Evolutionary conservation across 805 yeast genomes (phyloP).

Genomic region (Wickerhamomyces chambardii): DNA sequence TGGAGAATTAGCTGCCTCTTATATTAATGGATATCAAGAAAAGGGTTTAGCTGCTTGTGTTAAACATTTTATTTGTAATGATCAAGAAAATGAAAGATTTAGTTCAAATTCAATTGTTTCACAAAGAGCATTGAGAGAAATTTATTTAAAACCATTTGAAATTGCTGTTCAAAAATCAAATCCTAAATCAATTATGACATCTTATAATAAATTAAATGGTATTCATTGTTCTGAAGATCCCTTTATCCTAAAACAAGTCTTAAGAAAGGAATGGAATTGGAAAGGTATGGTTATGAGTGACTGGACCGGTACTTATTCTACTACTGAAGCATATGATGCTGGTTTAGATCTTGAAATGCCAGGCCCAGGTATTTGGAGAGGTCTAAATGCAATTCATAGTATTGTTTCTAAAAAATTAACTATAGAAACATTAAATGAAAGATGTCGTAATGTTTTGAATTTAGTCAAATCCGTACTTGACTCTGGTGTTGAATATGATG

Average conservation of each 20-base stretch:
- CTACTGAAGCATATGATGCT: slow-evolving; percentile 34
- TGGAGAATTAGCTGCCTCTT: slow-evolving; percentile 32
- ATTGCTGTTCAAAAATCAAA: slow-evolving; percentile 41
- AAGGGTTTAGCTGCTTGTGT: slow-evolving; percentile 40
- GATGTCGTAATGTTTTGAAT: slow-evolving; percentile 37
- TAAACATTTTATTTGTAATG: slow-evolving; percentile 54
- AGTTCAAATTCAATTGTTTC: slow-evolving; percentile 38
- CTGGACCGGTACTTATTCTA: slow-evolving; percentile 54
- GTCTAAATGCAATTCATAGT: slow-evolving; percentile 27
- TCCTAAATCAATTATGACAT: slow-evolving; percentile 49
- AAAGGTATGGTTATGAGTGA: slow-evolving; percentile 50
- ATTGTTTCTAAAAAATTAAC: slow-evolving; percentile 29
- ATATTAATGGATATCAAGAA: slow-evolving; percentile 45
- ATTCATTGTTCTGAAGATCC: slow-evolving; percentile 38
- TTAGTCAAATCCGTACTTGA: slow-evolving; percentile 34
- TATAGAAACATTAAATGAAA: slow-evolving; percentile 31
- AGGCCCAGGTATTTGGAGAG: slow-evolving; percentile 42
- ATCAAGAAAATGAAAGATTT: slow-evolving; percentile 45
- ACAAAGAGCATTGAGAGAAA: slow-evolving; percentile 53
- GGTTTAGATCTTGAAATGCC: slow-evolving; percentile 63
- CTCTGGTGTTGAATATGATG: slow-evolving; percentile 32
- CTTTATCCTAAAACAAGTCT: slow-evolving; percentile 30
- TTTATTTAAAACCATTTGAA: slow-evolving; percentile 52
- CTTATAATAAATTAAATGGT: slow-evolving; percentile 56
- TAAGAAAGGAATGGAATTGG: slow-evolving; percentile 49